phyloP scores from a whole-genome alignment of 768 basidiomycete genomes.

The Coprinellus micaceus region DNA sequence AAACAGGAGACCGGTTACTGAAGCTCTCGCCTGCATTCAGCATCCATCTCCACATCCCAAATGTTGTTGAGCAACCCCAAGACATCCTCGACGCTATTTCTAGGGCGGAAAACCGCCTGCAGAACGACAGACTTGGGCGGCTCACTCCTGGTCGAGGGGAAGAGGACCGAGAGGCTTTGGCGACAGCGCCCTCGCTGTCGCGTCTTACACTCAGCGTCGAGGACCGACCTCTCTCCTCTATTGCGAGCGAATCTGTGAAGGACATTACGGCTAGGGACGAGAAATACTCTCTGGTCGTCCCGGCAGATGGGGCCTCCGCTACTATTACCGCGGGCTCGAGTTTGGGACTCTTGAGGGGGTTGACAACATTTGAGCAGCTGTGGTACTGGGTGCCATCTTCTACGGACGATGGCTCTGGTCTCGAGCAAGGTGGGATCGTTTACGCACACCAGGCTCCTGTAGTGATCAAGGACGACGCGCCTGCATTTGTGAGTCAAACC shows the following conservation, averaged over 20 bases:
- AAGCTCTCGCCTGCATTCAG: slow-evolving; percentile 48
- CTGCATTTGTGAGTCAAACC: slow-evolving; percentile 53
- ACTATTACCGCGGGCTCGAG: slow-evolving; percentile 57
- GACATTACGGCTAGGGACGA: slow-evolving; percentile 51
- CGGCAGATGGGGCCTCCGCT: slow-evolving; percentile 50
- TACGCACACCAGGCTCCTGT: slow-evolving; percentile 58
- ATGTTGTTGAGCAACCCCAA: slow-evolving; percentile 32
- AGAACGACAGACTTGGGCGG: slow-evolving; percentile 53
- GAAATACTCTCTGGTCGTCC: slow-evolving; percentile 55
- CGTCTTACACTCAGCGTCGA: slow-evolving; percentile 42
- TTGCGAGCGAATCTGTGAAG: slow-evolving; percentile 51
- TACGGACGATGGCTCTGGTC: slow-evolving; percentile 21
- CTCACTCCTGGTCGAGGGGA: slow-evolving; percentile 59
- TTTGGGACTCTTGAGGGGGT: slow-evolving; percentile 64
- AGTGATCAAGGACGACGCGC: slow-evolving; percentile 52
- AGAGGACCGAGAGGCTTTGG: slow-evolving; percentile 37
- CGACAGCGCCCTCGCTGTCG: slow-evolving; percentile 37
- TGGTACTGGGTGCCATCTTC: slow-evolving; percentile 49
- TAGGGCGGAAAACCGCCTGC: slow-evolving; percentile 42
- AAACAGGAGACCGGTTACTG: slow-evolving; percentile 40
- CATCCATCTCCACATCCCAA: slow-evolving; percentile 37
- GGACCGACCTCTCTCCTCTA: slow-evolving; percentile 32
- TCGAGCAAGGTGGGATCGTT: slow-evolving; percentile 39
- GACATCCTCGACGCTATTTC: slow-evolving; percentile 59
- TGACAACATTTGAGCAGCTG: slow-evolving; percentile 74